phyloP scores from a whole-genome alignment of 164 flowering plant species.

The Houttuynia cordata region DNA sequence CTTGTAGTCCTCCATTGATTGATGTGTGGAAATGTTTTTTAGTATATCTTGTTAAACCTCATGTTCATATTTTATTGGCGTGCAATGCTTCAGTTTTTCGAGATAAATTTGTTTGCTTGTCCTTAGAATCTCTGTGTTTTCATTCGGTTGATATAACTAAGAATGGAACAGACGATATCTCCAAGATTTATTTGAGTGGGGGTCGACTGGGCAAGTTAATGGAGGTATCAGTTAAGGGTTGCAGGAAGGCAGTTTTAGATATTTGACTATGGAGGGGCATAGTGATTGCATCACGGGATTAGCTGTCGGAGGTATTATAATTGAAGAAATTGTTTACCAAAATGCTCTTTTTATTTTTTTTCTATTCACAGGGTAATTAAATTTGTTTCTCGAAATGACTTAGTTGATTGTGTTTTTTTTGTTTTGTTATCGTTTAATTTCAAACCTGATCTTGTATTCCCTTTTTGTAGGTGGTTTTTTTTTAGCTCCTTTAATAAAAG shows the following conservation, averaged over 20 bases:
- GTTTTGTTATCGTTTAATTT: constrained; percentile 4
- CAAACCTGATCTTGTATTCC: neutral
- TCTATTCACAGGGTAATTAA: neutral
- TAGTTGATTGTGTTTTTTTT: neutral
- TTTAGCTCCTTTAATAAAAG: constrained; percentile 84
- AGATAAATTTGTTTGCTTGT: too few relatives aligned
- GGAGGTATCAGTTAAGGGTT: constrained; percentile 31
- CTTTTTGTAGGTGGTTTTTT: constrained; percentile 52
- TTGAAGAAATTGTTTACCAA: neutral
- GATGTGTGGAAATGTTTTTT: constrained; percentile 59
- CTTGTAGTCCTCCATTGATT: constrained; percentile 34
- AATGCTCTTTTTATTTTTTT: neutral
- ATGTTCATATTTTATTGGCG: constrained; percentile 17
- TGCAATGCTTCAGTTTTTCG: constrained; percentile 6
- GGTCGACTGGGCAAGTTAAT: constrained; percentile 10
- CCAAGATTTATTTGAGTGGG: neutral
- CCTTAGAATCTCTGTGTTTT: constrained; percentile 40
- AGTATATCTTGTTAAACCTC: constrained; percentile 29
- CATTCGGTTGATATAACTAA: constrained; percentile 5
- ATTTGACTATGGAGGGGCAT: constrained; percentile 53
- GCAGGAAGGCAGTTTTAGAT: constrained; percentile 25
- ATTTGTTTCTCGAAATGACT: neutral
- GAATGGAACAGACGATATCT: constrained; percentile 6
- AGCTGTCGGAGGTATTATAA: constrained; percentile 64
- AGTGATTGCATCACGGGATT: constrained; percentile 68